These are phyloP conservation scores for Cladosporium oxysporum DNA, from an alignment of 2,329 filamentous ascomycete genomes.

Conservation along the genomic window DNA sequence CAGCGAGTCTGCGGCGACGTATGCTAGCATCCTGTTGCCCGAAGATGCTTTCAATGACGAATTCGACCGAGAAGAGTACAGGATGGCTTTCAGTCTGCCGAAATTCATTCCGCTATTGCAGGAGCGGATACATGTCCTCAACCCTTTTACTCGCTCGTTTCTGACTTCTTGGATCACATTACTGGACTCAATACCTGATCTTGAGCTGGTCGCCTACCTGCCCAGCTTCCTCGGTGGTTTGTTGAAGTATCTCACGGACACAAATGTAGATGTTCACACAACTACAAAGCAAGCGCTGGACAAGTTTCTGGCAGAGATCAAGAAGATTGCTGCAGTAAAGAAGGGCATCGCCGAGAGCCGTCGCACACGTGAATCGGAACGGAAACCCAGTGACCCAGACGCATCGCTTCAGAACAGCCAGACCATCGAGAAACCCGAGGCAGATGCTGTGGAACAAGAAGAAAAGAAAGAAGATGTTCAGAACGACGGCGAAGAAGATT, in stretches of 20 bases:
- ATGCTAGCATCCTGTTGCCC: slow-evolving; percentile 78
- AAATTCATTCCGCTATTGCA: slow-evolving; percentile 91
- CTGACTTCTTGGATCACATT: slow-evolving; percentile 94
- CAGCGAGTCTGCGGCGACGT: slow-evolving; percentile 89
- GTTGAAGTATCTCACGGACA: slow-evolving; percentile 87
- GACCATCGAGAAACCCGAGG: slow-evolving; percentile 16
- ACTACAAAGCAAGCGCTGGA: slow-evolving; percentile 87
- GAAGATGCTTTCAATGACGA: slow-evolving; percentile 41
- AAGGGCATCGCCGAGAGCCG: slow-evolving; percentile 82
- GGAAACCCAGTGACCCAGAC: slow-evolving; percentile 31
- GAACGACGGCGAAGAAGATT: slow-evolving; percentile 41
- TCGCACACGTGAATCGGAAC: slow-evolving; percentile 22
- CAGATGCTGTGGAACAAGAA: slow-evolving; percentile 9
- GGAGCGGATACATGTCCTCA: slow-evolving; percentile 90
- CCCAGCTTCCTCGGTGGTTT: slow-evolving; percentile 89
- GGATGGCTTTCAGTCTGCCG: slow-evolving; percentile 87
- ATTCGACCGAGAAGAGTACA: slow-evolving; percentile 52
- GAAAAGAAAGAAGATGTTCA: slow-evolving; percentile 17
- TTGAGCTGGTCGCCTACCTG: slow-evolving; percentile 89
- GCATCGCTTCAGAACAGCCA: slow-evolving; percentile 23
- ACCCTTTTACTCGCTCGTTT: slow-evolving; percentile 92
- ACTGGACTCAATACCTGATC: slow-evolving; percentile 91
- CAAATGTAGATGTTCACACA: slow-evolving; percentile 91
- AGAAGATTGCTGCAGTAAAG: slow-evolving; percentile 88
- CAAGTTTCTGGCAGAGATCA: slow-evolving; percentile 89